Conservation (phyloP, 2,329 filamentous ascomycete genomes). For the Ophiostoma perfectum region DNA sequence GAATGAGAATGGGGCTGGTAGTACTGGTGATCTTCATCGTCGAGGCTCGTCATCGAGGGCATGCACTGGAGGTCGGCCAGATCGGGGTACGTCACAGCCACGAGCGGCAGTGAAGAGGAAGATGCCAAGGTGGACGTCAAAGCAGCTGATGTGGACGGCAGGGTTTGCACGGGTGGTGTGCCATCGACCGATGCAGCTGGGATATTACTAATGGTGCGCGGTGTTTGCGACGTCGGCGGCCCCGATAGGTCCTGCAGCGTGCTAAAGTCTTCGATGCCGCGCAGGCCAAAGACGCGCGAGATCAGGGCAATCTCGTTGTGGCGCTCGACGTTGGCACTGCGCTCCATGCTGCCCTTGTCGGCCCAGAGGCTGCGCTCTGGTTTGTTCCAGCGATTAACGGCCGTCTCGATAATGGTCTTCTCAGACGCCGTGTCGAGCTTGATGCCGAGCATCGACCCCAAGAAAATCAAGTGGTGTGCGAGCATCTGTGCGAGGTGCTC, state of each 20-base stretch:
- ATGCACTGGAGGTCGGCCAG: slow-evolving; percentile 24
- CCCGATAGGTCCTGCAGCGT: slow-evolving; percentile 2
- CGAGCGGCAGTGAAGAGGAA: slow-evolving; percentile 23
- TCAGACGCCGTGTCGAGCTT: slow-evolving; percentile 32
- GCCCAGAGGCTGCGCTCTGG: slow-evolving; percentile 32
- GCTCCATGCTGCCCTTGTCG: neutral
- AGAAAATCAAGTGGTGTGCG: slow-evolving; percentile 32
- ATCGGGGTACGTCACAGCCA: slow-evolving; percentile 27
- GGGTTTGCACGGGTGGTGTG: neutral
- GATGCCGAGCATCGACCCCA: slow-evolving; percentile 32
- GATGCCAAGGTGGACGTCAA: neutral
- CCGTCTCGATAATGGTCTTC: slow-evolving; percentile 31
- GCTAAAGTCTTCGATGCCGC: neutral
- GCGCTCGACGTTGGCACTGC: neutral
- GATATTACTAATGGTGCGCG: neutral
- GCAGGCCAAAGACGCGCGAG: slow-evolving; percentile 12
- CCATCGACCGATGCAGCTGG: neutral
- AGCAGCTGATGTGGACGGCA: neutral
- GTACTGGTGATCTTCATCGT: slow-evolving; percentile 18
- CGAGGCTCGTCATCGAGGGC: slow-evolving; percentile 13
- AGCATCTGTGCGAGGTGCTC: slow-evolving; percentile 34
- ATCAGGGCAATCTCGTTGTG: slow-evolving; percentile 7
- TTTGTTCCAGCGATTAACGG: slow-evolving; percentile 32
- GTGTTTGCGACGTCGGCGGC: slow-evolving; percentile 4
- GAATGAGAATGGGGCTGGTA: neutral